Evolutionary conservation across 345 rosid genomes (phyloP).

Genomic region (Reutealis trisperma): DNA sequence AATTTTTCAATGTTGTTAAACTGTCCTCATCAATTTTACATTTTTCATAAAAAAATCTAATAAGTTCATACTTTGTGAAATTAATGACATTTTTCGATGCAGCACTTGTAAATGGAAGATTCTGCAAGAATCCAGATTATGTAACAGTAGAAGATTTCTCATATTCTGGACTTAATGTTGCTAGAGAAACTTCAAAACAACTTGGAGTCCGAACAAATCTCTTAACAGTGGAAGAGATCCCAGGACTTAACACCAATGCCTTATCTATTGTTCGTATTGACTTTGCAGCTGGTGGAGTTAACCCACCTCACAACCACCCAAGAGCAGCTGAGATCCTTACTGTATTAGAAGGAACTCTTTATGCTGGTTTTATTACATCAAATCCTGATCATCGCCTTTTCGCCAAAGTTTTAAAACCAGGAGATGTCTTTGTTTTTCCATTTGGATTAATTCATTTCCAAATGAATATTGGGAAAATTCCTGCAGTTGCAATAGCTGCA

Average conservation of each 20-base stretch:
- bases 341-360: conserved; percentile 9
- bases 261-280: conserved; percentile 13
- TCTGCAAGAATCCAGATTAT: conserved; percentile 15
- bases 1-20: no score
- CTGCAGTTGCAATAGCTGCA: no score
- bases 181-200: neutral
- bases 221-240: neutral
- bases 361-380: conserved; percentile 14
- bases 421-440: no score
- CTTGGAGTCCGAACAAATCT: conserved; percentile 15
- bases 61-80: no score
- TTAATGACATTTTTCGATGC: neutral
- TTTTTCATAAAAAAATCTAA: no score
- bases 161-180: conserved; percentile 9
- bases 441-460: no score
- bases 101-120: conserved; percentile 22
- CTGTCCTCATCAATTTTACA: no score
- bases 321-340: conserved; percentile 7
- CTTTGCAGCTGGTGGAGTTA: conserved; percentile 14
- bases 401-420: neutral
- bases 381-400: conserved; percentile 11
- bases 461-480: no score
- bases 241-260: conserved; percentile 15
- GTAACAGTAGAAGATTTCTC: conserved; percentile 12
- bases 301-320: conserved; percentile 15